Conservation (phyloP, 106 monocot genomes). For the Triglochin maritima region DNA sequence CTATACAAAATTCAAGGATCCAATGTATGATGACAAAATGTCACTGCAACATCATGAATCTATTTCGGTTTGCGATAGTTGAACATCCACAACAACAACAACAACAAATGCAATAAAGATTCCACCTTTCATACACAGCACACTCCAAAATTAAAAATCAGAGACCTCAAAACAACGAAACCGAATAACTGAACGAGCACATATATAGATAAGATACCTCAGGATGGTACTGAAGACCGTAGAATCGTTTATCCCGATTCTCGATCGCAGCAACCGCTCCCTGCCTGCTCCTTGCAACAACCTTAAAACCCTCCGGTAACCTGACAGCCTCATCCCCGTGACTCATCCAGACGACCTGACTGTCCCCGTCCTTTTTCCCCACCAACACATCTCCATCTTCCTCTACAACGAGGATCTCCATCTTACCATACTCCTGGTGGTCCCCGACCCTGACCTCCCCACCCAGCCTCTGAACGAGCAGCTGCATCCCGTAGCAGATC, state of each 20-base stretch:
- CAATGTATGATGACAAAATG: not conserved
- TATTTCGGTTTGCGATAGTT: no score
- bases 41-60: no score
- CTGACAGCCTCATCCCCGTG: slow-evolving; percentile 78
- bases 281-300: slow-evolving; percentile 69
- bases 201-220: slow-evolving; percentile 51
- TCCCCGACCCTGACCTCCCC: slow-evolving; percentile 62
- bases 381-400: slow-evolving; percentile 31
- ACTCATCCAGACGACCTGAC: slow-evolving; percentile 95
- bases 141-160: not conserved
- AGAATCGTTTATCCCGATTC: slow-evolving; percentile 41
- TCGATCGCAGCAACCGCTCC: slow-evolving; percentile 69
- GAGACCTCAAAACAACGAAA: not conserved
- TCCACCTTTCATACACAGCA: not conserved
- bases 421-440: slow-evolving; percentile 91
- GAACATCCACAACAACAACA: no score
- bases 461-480: slow-evolving; percentile 83
- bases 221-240: slow-evolving; percentile 91
- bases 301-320: slow-evolving; percentile 73
- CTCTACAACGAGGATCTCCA: slow-evolving; percentile 52
- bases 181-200: no score
- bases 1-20: slow-evolving; percentile 18
- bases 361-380: slow-evolving; percentile 19
- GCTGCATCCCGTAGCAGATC: slow-evolving; percentile 96
- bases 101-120: not conserved